These are phyloP conservation scores for Dryas drummondii DNA, from an alignment of 306 rosid species.

Conservation along the genomic window DNA sequence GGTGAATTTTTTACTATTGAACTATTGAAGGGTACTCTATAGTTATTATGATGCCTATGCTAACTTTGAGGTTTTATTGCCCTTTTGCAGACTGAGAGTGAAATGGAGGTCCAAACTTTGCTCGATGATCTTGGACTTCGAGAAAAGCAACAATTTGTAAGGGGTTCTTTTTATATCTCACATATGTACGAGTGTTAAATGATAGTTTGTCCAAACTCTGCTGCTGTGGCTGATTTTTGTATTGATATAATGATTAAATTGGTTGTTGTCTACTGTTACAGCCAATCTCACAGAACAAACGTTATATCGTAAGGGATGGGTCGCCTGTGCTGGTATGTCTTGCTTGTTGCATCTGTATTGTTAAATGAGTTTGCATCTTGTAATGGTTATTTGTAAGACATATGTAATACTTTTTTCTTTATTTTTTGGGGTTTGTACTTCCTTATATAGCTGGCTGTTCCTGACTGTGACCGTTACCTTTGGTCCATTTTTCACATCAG, in stretches of 20 bases:
- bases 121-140: conserved; percentile 76
- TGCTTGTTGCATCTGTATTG: conserved; percentile 17
- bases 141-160: conserved; percentile 88
- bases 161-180: conserved; percentile 20
- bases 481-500: conserved; percentile 41
- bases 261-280: conserved; percentile 37
- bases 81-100: conserved; percentile 68
- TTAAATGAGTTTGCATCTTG: conserved; percentile 13
- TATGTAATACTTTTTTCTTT: not conserved
- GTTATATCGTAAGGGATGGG: conserved; percentile 84
- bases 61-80: conserved; percentile 13
- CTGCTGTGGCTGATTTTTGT: conserved; percentile 11
- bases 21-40: not conserved
- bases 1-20: conserved; percentile 42
- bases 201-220: not conserved
- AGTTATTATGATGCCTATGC: not conserved
- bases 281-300: conserved; percentile 90
- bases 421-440: conserved; percentile 15
- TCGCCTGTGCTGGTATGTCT: conserved; percentile 73
- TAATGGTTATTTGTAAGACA: conserved; percentile 11
- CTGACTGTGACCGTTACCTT: conserved; percentile 11
- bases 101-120: conserved; percentile 64
- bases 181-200: not conserved
- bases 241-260: conserved; percentile 17
- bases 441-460: conserved; percentile 16